Conservation (phyloP, 345 rosid species). For the Hibiscus syriacus region DNA sequence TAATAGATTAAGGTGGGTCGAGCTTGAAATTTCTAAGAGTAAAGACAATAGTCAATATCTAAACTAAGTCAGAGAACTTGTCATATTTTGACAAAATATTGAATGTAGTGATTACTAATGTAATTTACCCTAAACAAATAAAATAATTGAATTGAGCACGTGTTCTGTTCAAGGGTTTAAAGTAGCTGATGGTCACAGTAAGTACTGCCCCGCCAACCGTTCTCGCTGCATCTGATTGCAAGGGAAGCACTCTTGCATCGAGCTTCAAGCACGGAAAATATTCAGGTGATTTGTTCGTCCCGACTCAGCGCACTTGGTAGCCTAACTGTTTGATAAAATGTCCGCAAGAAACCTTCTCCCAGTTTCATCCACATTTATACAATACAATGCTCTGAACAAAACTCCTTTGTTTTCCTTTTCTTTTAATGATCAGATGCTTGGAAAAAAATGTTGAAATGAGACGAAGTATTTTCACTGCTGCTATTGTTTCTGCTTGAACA, state of each 20-base stretch:
- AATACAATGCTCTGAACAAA: not conserved
- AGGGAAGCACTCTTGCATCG: not conserved
- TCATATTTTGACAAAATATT: no score
- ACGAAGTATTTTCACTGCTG: not conserved
- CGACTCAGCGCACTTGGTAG: not conserved
- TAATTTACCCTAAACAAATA: no score
- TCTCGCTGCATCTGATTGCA: not conserved
- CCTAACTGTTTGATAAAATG: not conserved
- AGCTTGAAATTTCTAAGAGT: no score
- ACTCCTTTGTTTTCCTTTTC: not conserved
- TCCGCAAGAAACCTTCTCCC: not conserved
- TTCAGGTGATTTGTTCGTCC: not conserved
- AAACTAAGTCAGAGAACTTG: no score
- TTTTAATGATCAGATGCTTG: not conserved
- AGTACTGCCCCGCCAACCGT: not conserved
- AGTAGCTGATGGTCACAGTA: not conserved
- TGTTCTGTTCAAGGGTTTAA: not conserved
- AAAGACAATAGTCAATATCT: no score
- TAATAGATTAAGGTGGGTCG: no score
- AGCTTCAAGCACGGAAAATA: not conserved
- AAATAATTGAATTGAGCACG: not conserved
- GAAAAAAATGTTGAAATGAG: not conserved
- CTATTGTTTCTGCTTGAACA: conserved; percentile 3
- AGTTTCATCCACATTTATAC: not conserved
- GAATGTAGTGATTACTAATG: no score